A percentile compares a stretch with the other conserved stretches of the same genome.
Conservation (phyloP, 2,329 filamentous ascomycete genomes). For the Aspergillus sp. region DNA sequence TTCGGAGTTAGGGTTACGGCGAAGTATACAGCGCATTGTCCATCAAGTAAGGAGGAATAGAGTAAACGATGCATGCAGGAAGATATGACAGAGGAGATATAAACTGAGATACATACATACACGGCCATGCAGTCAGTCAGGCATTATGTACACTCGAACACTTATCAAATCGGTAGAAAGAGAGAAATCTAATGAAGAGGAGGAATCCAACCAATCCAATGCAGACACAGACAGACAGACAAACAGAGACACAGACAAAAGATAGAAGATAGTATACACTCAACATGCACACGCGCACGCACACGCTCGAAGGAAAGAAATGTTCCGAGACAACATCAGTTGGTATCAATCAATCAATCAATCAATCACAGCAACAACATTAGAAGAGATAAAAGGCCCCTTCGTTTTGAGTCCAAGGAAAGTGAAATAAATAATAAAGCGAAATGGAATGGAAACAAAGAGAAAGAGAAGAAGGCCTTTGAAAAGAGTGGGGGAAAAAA, state of each 20-base stretch:
- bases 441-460: neutral
- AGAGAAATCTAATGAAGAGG: neutral
- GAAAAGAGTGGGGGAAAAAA: neutral
- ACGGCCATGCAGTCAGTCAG: conserved; percentile 5
- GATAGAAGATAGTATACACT: conserved; percentile 14
- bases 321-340: conserved; percentile 22
- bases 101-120: conserved; percentile 1
- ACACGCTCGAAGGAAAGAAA: conserved; percentile 1
- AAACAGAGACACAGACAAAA: neutral
- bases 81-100: neutral
- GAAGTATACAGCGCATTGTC: too few relatives aligned
- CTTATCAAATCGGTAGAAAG: neutral
- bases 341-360: conserved; percentile 26
- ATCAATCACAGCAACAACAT: neutral
- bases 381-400: neutral
- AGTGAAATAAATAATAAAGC: neutral
- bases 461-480: conserved; percentile 3
- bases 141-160: conserved; percentile 20
- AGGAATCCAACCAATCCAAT: conserved; percentile 7
- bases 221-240: neutral
- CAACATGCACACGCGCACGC: conserved; percentile 3
- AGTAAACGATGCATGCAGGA: conserved; percentile 1
- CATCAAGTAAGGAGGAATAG: too few relatives aligned
- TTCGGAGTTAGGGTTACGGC: too few relatives aligned
- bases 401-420: neutral